Percentiles rank a stretch among this genome's conserved stretches.
phyloP scores from a whole-genome alignment of 495 filamentous ascomycete genomes.

The Hyaloscypha finlandica region DNA sequence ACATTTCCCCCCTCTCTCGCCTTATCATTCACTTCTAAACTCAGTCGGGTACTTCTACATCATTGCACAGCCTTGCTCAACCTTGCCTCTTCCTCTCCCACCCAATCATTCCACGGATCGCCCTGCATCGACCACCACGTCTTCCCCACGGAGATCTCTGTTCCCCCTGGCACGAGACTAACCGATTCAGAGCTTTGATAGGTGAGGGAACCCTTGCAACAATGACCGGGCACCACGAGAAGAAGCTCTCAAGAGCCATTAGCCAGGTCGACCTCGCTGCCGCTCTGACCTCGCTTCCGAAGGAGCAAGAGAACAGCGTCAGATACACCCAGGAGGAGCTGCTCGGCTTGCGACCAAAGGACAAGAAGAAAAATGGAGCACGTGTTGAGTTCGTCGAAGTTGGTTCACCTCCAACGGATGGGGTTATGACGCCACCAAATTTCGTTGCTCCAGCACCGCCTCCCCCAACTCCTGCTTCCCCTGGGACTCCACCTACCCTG shows the following conservation, averaged over 20 bases:
- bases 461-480: slow-evolving; percentile 18
- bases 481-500: background rate
- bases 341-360: slow-evolving; percentile 11
- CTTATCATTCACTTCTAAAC: background rate
- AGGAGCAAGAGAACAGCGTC: background rate
- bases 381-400: background rate
- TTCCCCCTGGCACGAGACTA: background rate
- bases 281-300: slow-evolving; percentile 2
- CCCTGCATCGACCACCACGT: background rate
- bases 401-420: background rate
- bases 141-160: background rate
- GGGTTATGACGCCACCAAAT: slow-evolving; percentile 18
- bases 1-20: background rate
- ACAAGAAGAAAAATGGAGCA: background rate
- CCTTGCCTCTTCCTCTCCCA: background rate
- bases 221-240: background rate
- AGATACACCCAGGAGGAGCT: slow-evolving; percentile 24
- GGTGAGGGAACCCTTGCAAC: background rate
- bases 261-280: slow-evolving; percentile 24
- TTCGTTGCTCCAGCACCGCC: slow-evolving; percentile 10
- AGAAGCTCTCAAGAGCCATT: slow-evolving; percentile 23
- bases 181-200: slow-evolving; percentile 1
- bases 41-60: background rate
- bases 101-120: background rate
- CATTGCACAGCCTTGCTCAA: slow-evolving; percentile 1